Conservation (phyloP, 2,329 filamentous ascomycete species). For the Seiridium unicorne region DNA sequence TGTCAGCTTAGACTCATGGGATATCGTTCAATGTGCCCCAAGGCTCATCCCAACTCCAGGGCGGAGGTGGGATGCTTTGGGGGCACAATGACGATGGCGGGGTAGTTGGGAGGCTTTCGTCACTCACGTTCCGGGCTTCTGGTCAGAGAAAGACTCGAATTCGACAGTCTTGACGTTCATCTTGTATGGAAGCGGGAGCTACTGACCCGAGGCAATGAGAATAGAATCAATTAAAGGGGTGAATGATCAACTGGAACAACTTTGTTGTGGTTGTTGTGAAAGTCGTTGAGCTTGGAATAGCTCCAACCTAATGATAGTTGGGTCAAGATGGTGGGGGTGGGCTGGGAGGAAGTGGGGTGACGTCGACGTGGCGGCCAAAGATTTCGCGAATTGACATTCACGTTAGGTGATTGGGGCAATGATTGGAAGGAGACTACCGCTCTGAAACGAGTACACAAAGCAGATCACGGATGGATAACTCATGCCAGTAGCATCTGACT, state of each 20-base stretch:
- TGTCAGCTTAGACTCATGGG: neutral
- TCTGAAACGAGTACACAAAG: too few species aligned
- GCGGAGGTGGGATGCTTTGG: neutral
- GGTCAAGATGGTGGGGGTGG: conserved; percentile 1
- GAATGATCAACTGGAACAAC: neutral
- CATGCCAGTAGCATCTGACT: too few species aligned
- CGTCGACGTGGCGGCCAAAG: conserved; percentile 3
- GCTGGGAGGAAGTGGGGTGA: neutral
- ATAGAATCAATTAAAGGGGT: conserved; percentile 8
- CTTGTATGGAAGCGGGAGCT: conserved; percentile 24
- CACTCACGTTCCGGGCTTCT: conserved; percentile 98
- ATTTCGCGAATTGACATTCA: neutral
- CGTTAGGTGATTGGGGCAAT: too few species aligned
- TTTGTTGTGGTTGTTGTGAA: neutral
- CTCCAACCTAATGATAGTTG: conserved; percentile 1
- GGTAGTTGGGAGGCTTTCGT: conserved; percentile 26
- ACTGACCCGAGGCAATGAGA: neutral
- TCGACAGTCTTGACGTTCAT: conserved; percentile 78
- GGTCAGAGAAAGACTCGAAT: conserved; percentile 85
- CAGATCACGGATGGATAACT: too few species aligned
- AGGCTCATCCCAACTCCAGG: neutral
- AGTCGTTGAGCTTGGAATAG: neutral
- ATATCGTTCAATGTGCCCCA: neutral
- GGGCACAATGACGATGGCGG: conserved; percentile 22
- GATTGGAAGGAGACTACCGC: too few species aligned